Conservation (phyloP, 1,139 yeast species). For the Lodderomyces metapsilosis region DNA sequence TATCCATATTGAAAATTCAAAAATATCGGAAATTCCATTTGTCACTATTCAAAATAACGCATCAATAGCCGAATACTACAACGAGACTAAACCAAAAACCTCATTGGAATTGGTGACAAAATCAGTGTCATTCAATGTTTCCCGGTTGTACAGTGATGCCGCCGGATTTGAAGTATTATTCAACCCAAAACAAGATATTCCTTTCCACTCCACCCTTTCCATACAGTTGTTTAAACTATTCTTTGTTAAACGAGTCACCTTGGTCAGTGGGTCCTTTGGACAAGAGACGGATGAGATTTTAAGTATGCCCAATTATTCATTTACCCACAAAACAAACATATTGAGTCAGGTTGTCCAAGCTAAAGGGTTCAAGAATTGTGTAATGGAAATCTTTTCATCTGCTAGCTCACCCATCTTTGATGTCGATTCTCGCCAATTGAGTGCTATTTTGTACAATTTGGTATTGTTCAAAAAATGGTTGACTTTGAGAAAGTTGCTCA, state of each 20-base stretch:
- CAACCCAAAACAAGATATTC: conserved; percentile 46
- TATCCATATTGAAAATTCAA: conserved; percentile 31
- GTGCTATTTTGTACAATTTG: conserved; percentile 36
- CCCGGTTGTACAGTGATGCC: conserved; percentile 31
- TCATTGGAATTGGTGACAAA: conserved; percentile 30
- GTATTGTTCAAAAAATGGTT: conserved; percentile 32
- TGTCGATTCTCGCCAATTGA: conserved; percentile 46
- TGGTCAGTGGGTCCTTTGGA: conserved; percentile 15
- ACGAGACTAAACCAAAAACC: conserved; percentile 21
- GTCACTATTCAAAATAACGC: conserved; percentile 27
- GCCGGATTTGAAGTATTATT: conserved; percentile 65
- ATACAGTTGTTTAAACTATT: conserved; percentile 41
- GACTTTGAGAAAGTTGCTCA: conserved; percentile 23
- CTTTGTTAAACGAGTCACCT: conserved; percentile 19
- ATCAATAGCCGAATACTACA: conserved; percentile 28
- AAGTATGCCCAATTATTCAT: conserved; percentile 51
- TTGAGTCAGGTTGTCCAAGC: conserved; percentile 37
- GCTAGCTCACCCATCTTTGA: conserved; percentile 51
- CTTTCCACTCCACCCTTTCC: conserved; percentile 50
- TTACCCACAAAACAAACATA: conserved; percentile 56
- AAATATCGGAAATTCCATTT: conserved; percentile 36
- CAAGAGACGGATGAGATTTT: conserved; percentile 39
- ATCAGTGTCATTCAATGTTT: conserved; percentile 32
- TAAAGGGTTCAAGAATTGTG: conserved; percentile 37
- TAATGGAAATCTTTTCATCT: conserved; percentile 39